These are phyloP conservation scores for Backusella macrospora DNA, from an alignment of 192 early-diverging fungal species.

Conservation along the genomic window DNA sequence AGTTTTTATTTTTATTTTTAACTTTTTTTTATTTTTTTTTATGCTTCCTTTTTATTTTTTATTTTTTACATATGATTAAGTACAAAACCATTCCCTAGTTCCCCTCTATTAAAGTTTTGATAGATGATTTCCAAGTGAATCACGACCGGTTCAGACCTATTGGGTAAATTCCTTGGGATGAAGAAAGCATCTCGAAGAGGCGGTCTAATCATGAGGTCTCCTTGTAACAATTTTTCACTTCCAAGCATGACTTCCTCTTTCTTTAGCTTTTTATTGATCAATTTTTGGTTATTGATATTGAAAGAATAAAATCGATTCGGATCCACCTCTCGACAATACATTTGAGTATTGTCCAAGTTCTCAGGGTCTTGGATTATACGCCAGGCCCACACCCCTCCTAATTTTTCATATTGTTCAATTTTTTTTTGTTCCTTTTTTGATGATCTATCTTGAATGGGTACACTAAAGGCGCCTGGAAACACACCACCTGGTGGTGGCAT, in stretches of 20 bases:
- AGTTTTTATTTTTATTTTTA: neutral
- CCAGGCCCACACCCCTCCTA: neutral
- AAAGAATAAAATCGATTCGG: neutral
- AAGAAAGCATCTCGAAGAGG: neutral
- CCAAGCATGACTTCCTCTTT: neutral
- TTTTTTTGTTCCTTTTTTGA: neutral
- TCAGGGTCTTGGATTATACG: neutral
- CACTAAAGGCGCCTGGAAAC: neutral
- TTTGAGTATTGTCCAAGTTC: neutral
- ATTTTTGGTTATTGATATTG: neutral
- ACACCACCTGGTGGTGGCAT: neutral
- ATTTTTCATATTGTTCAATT: neutral
- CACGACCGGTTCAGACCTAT: neutral
- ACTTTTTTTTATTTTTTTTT: neutral
- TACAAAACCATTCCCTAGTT: conserved; percentile 5
- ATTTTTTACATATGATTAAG: neutral
- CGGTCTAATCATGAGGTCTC: neutral
- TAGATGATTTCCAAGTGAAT: neutral
- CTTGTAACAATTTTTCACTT: neutral
- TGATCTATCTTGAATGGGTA: neutral
- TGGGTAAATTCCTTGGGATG: neutral
- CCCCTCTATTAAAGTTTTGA: neutral
- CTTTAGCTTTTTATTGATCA: neutral
- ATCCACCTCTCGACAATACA: neutral
- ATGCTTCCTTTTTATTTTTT: neutral